Conservation (phyloP, 2,329 filamentous ascomycete genomes). For the Aschersonia sp. region DNA sequence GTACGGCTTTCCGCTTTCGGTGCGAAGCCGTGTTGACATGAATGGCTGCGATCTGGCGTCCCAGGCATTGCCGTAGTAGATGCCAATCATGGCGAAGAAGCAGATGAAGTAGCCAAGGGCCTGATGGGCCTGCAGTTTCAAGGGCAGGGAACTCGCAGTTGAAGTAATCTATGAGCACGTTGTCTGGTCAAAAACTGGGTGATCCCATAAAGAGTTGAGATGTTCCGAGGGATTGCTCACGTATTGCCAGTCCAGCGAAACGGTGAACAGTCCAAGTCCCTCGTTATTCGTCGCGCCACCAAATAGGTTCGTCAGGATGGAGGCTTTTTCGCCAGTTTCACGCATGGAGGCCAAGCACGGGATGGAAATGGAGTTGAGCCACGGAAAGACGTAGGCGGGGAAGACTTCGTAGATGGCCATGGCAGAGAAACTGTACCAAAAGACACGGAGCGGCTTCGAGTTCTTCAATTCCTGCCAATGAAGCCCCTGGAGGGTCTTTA, state of each 20-base stretch:
- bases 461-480: conserved; percentile 36
- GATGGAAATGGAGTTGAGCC: conserved; percentile 39
- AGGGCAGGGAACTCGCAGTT: conserved; percentile 13
- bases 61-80: conserved; percentile 28
- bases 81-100: conserved; percentile 17
- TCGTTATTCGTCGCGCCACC: conserved; percentile 25
- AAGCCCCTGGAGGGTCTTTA: conserved; percentile 38
- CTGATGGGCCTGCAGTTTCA: conserved; percentile 21
- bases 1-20: conserved; percentile 24
- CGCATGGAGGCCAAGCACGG: conserved; percentile 36
- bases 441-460: conserved; percentile 34
- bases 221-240: conserved; percentile 4
- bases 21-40: conserved; percentile 19
- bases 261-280: conserved; percentile 23
- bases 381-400: conserved; percentile 39
- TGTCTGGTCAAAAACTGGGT: neutral
- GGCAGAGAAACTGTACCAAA: conserved; percentile 33
- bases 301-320: conserved; percentile 9
- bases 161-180: conserved; percentile 1
- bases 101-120: conserved; percentile 21
- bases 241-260: conserved; percentile 30
- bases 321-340: neutral
- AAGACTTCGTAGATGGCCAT: conserved; percentile 38
- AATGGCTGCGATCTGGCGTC: conserved; percentile 16
- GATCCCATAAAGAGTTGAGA: no score